Base-by-base conservation (phyloP, 768 basidiomycete species). In the Amanita exitialis region DNA sequence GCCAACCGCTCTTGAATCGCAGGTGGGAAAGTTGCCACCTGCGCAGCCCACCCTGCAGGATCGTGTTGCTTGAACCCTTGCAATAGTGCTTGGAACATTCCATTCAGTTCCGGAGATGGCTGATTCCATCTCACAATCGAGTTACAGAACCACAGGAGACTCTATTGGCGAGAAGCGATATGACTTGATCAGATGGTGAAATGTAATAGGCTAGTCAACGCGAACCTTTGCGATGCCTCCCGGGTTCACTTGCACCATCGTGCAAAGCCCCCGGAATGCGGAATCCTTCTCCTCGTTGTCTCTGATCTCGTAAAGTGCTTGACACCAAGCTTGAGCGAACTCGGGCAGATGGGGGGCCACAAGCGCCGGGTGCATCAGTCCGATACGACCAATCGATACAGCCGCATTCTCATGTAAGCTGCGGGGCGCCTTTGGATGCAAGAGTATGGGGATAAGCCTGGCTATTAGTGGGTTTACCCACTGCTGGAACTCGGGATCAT, bases 211-310 rank as follows among this genome's bases (percentile, higher is more conserved):
- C 28, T 1, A 25, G 34, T 38, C n/a, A 15, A 5, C 67, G 4
- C 82, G 54, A 51, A 88, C 93, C 80, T 92, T 92, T 38, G 90
- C 80, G 53, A 97, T 90, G 2, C 95, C 96, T 54, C 80, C 80
- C 15, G 96, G 96, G 64, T 99, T 99, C 27, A 81, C 81, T 66
- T 94, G 90, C 54, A 98, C 91, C 34, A 97, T 83, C 25, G 90
- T 90, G 67, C 96, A 99, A 59, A 99, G 80, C 2, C 96, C 96
- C 51, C 94, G 78, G 81, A 98, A 99, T 5, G 96, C 96, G 18
- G 93, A 97, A 61, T 97, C 96, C 69, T 98, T 99, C 73, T 99
- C 96, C 59, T 98, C 95, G 61, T 98, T 99, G 61, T 99, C 96
- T 56, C 96, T 85, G 65, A 99, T 99, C 67, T 98, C 96, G 63